phyloP scores from a whole-genome alignment of 2,329 filamentous ascomycete species.

The Coniochaeta ligniaria region DNA sequence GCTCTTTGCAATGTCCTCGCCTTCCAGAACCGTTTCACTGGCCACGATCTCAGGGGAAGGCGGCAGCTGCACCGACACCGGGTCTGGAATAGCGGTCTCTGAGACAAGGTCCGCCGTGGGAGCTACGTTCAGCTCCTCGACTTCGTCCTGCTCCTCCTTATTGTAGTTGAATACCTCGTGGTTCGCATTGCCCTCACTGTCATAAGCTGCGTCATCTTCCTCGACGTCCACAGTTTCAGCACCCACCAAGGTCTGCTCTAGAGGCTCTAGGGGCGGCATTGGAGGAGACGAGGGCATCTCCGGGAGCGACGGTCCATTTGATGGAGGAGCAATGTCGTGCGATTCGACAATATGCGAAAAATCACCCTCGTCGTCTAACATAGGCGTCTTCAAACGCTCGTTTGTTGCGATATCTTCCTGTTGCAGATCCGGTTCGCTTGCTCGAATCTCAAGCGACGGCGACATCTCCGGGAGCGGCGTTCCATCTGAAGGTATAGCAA shows the following conservation, averaged over 20 bases:
- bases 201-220: background rate
- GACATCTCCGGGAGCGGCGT: too few relatives aligned
- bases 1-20: background rate
- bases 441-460: background rate
- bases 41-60: background rate
- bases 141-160: background rate
- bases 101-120: background rate
- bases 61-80: background rate
- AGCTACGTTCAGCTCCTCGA: background rate
- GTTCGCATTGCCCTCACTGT: background rate
- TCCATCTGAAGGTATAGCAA: too few relatives aligned
- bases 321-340: background rate
- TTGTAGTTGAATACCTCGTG: background rate
- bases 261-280: background rate
- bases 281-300: background rate
- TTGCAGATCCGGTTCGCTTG: background rate
- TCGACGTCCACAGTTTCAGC: background rate
- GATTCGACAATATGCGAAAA: background rate
- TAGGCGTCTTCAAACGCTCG: background rate
- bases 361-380: background rate
- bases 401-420: background rate
- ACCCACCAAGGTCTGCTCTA: background rate
- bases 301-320: background rate
- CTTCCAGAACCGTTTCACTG: background rate
- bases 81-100: background rate